Evolutionary conservation across 1,139 yeast species (phyloP).

Genomic region (Diutina neorugosa): DNA sequence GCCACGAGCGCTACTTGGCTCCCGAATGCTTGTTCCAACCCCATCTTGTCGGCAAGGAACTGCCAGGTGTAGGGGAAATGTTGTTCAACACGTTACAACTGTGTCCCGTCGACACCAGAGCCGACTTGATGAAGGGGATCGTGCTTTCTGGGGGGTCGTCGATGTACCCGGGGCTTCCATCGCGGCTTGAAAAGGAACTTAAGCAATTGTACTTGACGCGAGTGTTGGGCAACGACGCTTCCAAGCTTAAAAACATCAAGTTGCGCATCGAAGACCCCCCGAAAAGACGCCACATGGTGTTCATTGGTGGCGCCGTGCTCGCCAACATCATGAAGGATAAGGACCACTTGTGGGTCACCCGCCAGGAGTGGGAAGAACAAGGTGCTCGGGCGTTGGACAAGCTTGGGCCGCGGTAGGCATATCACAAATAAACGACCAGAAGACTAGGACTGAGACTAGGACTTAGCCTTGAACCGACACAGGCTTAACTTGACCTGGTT

Average conservation of each 20-base stretch:
- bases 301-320: constrained; percentile 96
- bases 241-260: constrained; percentile 82
- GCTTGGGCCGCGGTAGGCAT: constrained; percentile 74
- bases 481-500: too few relatives aligned
- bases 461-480: too few relatives aligned
- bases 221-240: constrained; percentile 78
- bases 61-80: constrained; percentile 91
- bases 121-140: constrained; percentile 81
- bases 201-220: constrained; percentile 92
- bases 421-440: neutral
- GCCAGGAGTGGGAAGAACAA: constrained; percentile 96
- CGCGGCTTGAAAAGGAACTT: constrained; percentile 87
- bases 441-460: neutral
- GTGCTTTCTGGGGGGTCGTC: constrained; percentile 96
- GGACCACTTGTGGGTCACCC: constrained; percentile 95
- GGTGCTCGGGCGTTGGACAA: constrained; percentile 78
- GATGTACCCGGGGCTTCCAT: constrained; percentile 97
- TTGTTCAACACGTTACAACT: constrained; percentile 86
- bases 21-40: constrained; percentile 99
- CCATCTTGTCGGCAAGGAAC: constrained; percentile 90
- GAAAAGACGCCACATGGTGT: constrained; percentile 97
- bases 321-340: constrained; percentile 98
- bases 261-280: constrained; percentile 98
- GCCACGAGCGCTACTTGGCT: constrained; percentile 94
- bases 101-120: constrained; percentile 88